phyloP scores from a whole-genome alignment of 2,329 filamentous ascomycete genomes.

The Shiraia sp. region DNA sequence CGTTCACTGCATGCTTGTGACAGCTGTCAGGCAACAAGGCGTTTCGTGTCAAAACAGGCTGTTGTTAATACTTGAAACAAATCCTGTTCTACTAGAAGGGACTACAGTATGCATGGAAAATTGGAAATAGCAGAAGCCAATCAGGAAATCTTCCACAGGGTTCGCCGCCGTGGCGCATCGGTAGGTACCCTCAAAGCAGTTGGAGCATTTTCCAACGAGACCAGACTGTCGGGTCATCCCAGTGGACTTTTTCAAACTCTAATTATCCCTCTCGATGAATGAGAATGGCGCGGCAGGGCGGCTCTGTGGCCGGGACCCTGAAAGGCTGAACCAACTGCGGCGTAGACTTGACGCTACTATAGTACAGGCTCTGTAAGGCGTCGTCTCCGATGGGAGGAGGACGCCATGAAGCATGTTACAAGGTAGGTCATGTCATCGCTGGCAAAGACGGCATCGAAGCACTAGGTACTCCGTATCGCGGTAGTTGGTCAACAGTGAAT shows the following conservation, averaged over 20 bases:
- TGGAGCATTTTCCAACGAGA: slow-evolving; percentile 1
- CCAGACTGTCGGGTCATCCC: slow-evolving; percentile 2
- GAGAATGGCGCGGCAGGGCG: not conserved
- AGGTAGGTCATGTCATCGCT: no score
- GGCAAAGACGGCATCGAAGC: no score
- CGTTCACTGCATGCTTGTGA: not conserved
- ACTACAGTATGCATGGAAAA: not conserved
- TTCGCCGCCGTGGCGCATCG: slow-evolving; percentile 4
- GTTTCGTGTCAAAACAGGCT: no score
- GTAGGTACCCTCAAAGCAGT: slow-evolving; percentile 7
- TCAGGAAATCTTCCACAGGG: slow-evolving; percentile 1
- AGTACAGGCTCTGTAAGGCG: not conserved
- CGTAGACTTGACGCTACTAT: no score
- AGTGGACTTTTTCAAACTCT: not conserved
- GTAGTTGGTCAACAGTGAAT: no score
- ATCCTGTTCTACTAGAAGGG: not conserved
- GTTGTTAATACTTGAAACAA: no score
- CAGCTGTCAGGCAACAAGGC: not conserved
- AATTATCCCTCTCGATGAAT: not conserved
- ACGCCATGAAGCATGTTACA: no score
- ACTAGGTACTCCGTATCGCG: no score
- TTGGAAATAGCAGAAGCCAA: slow-evolving; percentile 1
- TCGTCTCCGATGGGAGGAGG: not conserved
- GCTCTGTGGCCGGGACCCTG: not conserved
- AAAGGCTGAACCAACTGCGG: no score